Evolutionary conservation across 1,139 yeast species (phyloP).

Genomic region (Keqinozyma sinolaborantium): DNA sequence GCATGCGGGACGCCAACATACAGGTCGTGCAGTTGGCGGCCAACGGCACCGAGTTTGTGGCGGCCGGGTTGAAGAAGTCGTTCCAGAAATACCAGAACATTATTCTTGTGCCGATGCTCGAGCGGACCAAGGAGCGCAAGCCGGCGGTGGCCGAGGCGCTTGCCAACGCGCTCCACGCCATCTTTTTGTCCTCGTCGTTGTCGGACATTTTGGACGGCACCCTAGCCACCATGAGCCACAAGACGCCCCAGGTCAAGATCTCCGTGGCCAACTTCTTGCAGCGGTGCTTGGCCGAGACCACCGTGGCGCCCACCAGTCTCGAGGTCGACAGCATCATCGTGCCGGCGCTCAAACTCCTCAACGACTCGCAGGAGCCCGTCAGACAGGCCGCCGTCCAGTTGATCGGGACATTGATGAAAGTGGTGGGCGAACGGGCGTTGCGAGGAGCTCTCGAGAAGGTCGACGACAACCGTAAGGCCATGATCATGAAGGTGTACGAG

Average conservation of each 20-base stretch:
- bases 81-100: conserved; percentile 54
- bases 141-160: conserved; percentile 72
- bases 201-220: conserved; percentile 62
- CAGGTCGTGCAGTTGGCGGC: conserved; percentile 86
- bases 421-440: conserved; percentile 71
- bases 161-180: conserved; percentile 59
- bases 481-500: conserved; percentile 60
- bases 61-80: conserved; percentile 58
- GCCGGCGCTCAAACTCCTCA: conserved; percentile 55
- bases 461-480: conserved; percentile 70
- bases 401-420: conserved; percentile 79
- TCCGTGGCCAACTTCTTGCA: conserved; percentile 65
- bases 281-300: conserved; percentile 57
- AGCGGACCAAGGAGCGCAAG: conserved; percentile 87
- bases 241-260: conserved; percentile 80
- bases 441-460: conserved; percentile 58
- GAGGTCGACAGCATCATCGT: conserved; percentile 60
- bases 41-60: conserved; percentile 58
- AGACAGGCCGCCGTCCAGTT: conserved; percentile 77
- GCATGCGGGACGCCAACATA: conserved; percentile 85
- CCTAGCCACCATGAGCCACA: conserved; percentile 60
- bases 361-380: conserved; percentile 84
- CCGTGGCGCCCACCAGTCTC: conserved; percentile 42
- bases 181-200: conserved; percentile 49
- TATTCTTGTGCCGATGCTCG: conserved; percentile 64